phyloP scores from a whole-genome alignment of 2,329 filamentous ascomycete species.

The Cordyceps sp. region DNA sequence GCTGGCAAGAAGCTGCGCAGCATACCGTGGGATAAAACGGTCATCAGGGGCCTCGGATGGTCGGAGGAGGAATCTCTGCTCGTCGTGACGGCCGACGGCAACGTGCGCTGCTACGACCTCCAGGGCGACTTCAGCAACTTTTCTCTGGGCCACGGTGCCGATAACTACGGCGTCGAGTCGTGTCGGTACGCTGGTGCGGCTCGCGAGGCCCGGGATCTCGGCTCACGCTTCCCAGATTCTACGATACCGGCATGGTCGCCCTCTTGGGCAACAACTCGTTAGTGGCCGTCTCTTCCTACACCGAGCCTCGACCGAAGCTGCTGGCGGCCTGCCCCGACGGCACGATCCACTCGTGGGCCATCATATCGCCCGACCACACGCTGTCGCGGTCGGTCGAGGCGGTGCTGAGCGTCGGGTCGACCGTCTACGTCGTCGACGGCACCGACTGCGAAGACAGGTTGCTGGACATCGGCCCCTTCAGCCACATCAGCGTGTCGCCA shows the following conservation, averaged over 20 bases:
- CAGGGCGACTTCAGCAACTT: slow-evolving; percentile 93
- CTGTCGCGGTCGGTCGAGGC: slow-evolving; percentile 89
- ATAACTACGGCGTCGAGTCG: slow-evolving; percentile 73
- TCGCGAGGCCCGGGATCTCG: not conserved
- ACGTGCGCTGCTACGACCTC: slow-evolving; percentile 80
- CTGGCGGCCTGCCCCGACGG: slow-evolving; percentile 65
- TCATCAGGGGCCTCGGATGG: slow-evolving; percentile 83
- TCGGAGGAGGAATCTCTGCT: slow-evolving; percentile 88
- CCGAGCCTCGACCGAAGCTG: slow-evolving; percentile 74
- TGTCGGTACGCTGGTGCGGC: slow-evolving; percentile 38
- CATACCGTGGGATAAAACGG: slow-evolving; percentile 82
- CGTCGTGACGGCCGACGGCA: slow-evolving; percentile 77
- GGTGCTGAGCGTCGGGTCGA: slow-evolving; percentile 67
- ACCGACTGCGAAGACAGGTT: slow-evolving; percentile 82
- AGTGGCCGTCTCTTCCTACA: slow-evolving; percentile 73
- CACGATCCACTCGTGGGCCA: slow-evolving; percentile 70
- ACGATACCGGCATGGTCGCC: slow-evolving; percentile 81
- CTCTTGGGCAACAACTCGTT: slow-evolving; percentile 77
- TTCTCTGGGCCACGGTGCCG: slow-evolving; percentile 74
- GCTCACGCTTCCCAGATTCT: slow-evolving; percentile 39
- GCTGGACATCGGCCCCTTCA: slow-evolving; percentile 82
- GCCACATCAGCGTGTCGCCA: slow-evolving; percentile 77
- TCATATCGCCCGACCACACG: slow-evolving; percentile 77
- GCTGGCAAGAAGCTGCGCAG: slow-evolving; percentile 74
- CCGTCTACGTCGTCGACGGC: slow-evolving; percentile 74